Base-by-base conservation (phyloP, 2,329 filamentous ascomycete genomes). In the Fusarium concolor region DNA sequence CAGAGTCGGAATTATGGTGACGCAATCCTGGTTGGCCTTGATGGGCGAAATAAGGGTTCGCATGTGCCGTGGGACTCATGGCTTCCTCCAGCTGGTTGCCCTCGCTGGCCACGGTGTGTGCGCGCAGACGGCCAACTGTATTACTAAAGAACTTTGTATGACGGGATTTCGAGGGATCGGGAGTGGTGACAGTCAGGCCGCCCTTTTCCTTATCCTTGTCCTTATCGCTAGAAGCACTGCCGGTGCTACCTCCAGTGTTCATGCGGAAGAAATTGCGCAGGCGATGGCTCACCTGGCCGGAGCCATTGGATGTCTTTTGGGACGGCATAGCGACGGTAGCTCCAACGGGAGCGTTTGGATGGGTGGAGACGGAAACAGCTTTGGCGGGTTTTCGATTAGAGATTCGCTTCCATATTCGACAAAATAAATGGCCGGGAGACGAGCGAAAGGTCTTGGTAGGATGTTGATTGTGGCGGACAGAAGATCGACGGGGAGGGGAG, bases 41-140 rank as follows among this genome's bases (percentile, higher is more conserved):
- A 78, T 98, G 96, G 71, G 90, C 92, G 79, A 98, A 99, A 81
- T 99, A 99, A 18, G 96, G 96, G 78, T 99, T 99, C 68, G 94
- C 95, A 76, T 95, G 90, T 51, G 94, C 95, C 6, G 94, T 98
- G 26, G 96, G 96, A 76, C 94, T 97, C 75, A 97, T 86, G 65
- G 88, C 85, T 79, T 97, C 94, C 72, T 97, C 95, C 69, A 97
- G 86, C 60, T 91, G 88, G 77, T 97, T 94, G 72, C 94, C 94
- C 81, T 97, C 95, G 80, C 94, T 97, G 71, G 93, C 93, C 57
- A 96, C 92, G 26, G 95, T 98, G 62, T 92, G 90, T 35, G 94
- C 96, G 74, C 95, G 90, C 77, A 95, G 93, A 73, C 95, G 91
- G 76, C 91, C 91, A 76, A 96, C 93, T 73, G 92, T 90, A 58